Evolutionary conservation across 495 filamentous ascomycete genomes (phyloP), one percentile per base, ranked within the genome.

Genomic region (Cercophora sp.): DNA sequence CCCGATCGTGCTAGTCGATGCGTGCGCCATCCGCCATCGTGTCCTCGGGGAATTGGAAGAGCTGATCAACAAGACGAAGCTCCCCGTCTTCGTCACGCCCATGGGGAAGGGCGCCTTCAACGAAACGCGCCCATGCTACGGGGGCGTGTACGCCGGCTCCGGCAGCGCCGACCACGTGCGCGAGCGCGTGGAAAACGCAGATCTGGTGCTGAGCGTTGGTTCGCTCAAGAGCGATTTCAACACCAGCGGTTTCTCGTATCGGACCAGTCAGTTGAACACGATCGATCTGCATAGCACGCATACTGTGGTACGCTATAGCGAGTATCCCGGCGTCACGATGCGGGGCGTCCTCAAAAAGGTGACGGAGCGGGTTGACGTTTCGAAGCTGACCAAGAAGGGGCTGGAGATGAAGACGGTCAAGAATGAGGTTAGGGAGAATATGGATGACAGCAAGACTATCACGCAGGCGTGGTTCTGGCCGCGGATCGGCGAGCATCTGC

Each of bases 51-150:
- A 96, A 64, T 82, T 89, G 9, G 83, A 85, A 46, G 81, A 85
- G 25, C 72, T 97, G n/a, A 72, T 96, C 29, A 76, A 85, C 37
- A 88, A 83, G 61, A 87, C 89, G 1, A 74, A 81, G 8, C 68
- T 96, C 8, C 91, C 90, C 6, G 86, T 85, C 0, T 96, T 93
- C 66, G 88, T 93, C 16, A 83, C 89, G 0, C 91, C 91, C 1
- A 94, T 95, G 89, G 90, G 92, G 52, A 96, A 96, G 68, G 83
- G 91, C 35, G 88, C 86, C 6, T 81, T 96, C 43, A 78, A 96
- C 54, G 91, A 97, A 64, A 81, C 79, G 1, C 74, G 84, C 45
- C 74, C 81, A 8, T 84, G 79, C 52, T 96, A 87, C 60, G 88
- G 88, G 16, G 91, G 91, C 41, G 89, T 96, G 2, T 96, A 96